These are phyloP conservation scores for Xylariaceae sp. DNA, from an alignment of 2,329 filamentous ascomycete genomes.

Conservation along the genomic window DNA sequence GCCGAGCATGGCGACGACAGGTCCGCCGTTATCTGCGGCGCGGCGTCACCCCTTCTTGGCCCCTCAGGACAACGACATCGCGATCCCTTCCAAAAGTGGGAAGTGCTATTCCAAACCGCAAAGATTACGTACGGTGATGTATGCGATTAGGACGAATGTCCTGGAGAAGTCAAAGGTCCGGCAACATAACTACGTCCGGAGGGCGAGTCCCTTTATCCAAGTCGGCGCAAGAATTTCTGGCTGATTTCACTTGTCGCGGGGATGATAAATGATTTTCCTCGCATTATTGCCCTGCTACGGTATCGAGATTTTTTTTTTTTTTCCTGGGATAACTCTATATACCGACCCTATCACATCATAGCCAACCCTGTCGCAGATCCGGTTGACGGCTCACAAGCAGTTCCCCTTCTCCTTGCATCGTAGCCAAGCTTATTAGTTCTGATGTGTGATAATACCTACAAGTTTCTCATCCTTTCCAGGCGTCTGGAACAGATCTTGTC, in stretches of 20 bases:
- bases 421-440: constrained; percentile 10
- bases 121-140: constrained; percentile 28
- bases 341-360: constrained; percentile 22
- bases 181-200: constrained; percentile 28
- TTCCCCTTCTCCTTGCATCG: constrained; percentile 5
- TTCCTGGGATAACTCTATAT: too few relatives aligned
- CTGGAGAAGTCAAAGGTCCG: constrained; percentile 21
- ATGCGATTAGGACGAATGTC: constrained; percentile 11
- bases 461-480: constrained; percentile 18
- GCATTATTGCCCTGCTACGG: constrained; percentile 18
- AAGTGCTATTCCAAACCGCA: constrained; percentile 25
- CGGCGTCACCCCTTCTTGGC: constrained; percentile 24
- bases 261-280: constrained; percentile 6
- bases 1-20: constrained; percentile 16
- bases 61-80: constrained; percentile 11
- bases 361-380: constrained; percentile 28
- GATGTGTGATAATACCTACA: constrained; percentile 19
- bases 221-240: constrained; percentile 19
- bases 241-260: constrained; percentile 16
- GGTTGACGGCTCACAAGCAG: constrained; percentile 20
- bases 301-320: too few relatives aligned
- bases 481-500: constrained; percentile 18
- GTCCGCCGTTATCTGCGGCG: constrained; percentile 16
- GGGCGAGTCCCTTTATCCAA: constrained; percentile 14
- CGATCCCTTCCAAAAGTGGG: constrained; percentile 27